Conservation (phyloP, 1,139 yeast genomes). For the Blastobotrys ciferrii region DNA sequence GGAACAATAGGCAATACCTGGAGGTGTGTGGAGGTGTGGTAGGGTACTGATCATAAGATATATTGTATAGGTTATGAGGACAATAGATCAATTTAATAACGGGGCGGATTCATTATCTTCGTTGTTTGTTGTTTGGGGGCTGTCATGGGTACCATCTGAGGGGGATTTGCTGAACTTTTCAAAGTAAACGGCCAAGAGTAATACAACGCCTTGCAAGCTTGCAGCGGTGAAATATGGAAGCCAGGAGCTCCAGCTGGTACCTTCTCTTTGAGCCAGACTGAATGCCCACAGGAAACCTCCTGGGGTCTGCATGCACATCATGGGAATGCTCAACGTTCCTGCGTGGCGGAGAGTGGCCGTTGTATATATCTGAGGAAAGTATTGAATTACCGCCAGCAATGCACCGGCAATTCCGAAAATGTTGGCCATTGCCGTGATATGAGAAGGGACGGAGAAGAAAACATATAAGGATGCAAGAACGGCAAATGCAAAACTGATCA, state of each 20-base stretch:
- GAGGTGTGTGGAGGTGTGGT: no score
- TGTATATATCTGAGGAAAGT: conserved; percentile 75
- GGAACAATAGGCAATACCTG: no score
- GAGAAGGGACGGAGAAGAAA: conserved; percentile 18
- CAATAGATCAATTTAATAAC: neutral
- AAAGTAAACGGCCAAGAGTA: conserved; percentile 52
- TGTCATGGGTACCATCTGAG: neutral
- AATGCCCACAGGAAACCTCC: conserved; percentile 82
- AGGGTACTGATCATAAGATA: no score
- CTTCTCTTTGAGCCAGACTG: conserved; percentile 66
- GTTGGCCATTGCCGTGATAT: conserved; percentile 47
- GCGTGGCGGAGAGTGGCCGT: conserved; percentile 70
- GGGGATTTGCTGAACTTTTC: conserved; percentile 22
- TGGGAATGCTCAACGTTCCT: conserved; percentile 74
- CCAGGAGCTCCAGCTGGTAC: conserved; percentile 88
- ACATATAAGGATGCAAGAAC: conserved; percentile 26
- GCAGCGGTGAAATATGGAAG: conserved; percentile 77
- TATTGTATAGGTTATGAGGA: neutral
- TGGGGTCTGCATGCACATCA: conserved; percentile 88
- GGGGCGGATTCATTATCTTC: neutral
- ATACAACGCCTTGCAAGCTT: conserved; percentile 54
- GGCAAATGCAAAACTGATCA: conserved; percentile 28
- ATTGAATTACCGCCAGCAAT: conserved; percentile 62
- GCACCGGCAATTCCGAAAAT: conserved; percentile 59
- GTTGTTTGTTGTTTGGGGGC: neutral